Percentiles rank a stretch among this genome's conserved stretches.
Evolutionary conservation across 1,284 basidiomycete genomes (phyloP).

Genomic region (Austropuccinia psidii): DNA sequence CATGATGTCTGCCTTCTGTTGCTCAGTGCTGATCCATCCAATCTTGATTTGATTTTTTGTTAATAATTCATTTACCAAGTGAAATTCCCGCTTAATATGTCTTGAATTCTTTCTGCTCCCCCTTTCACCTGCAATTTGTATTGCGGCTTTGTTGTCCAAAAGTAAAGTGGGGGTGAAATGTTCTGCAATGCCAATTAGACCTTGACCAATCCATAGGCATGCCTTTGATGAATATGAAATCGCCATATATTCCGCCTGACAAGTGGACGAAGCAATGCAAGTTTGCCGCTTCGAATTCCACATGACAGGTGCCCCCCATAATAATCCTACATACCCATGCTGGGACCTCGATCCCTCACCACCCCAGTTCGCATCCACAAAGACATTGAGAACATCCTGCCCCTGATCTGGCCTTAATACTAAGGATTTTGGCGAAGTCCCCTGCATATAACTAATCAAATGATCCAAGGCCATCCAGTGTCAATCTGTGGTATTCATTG

Average conservation of each 20-base stretch:
- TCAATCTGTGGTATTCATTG: neutral
- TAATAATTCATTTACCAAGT: neutral
- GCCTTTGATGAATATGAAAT: neutral
- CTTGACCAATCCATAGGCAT: neutral
- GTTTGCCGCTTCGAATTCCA: conserved; percentile 10
- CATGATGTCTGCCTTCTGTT: neutral
- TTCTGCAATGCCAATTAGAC: too few species aligned
- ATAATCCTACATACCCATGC: neutral
- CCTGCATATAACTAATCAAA: neutral
- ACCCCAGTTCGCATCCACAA: neutral
- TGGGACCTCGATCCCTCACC: neutral
- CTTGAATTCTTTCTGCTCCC: neutral
- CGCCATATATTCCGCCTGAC: conserved; percentile 17
- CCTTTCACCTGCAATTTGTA: neutral
- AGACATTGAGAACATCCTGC: neutral
- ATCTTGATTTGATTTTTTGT: neutral
- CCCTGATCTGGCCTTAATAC: neutral
- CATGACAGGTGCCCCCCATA: neutral
- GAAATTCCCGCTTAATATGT: neutral
- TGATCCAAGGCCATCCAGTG: neutral
- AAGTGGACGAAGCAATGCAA: neutral
- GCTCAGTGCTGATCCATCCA: neutral
- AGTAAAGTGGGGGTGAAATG: neutral
- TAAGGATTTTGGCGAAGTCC: neutral
- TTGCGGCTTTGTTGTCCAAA: neutral